Conservation (phyloP, 2,329 filamentous ascomycete genomes). For the Penicillium olsonii region DNA sequence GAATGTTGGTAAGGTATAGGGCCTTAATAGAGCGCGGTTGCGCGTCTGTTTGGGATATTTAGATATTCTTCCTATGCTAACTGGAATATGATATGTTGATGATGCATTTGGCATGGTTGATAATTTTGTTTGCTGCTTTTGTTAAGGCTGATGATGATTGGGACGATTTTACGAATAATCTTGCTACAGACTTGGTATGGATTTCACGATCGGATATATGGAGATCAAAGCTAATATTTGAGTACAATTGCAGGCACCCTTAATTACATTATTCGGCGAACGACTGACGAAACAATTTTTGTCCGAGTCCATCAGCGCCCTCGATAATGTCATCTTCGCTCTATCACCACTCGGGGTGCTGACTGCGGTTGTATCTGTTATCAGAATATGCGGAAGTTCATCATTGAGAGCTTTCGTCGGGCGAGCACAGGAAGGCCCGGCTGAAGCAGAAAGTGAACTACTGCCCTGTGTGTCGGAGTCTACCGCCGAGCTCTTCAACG, state of each 20-base stretch:
- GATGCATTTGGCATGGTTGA: conserved; percentile 6
- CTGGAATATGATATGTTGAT: too few relatives aligned
- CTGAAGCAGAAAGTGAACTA: conserved; percentile 45
- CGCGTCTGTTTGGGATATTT: neutral
- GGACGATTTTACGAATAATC: conserved; percentile 43
- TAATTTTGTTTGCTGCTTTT: conserved; percentile 20
- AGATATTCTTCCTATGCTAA: too few relatives aligned
- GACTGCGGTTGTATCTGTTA: conserved; percentile 47
- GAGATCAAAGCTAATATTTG: neutral
- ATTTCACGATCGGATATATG: too few relatives aligned
- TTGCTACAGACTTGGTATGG: conserved; percentile 42
- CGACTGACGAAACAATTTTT: conserved; percentile 52
- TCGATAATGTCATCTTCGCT: conserved; percentile 51
- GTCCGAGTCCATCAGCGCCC: conserved; percentile 43
- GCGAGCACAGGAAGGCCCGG: conserved; percentile 46
- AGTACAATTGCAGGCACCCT: conserved; percentile 30
- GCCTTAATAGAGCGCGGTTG: neutral
- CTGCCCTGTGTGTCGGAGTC: conserved; percentile 51
- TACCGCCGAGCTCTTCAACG: conserved; percentile 50
- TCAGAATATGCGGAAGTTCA: conserved; percentile 47
- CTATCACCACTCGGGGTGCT: conserved; percentile 50
- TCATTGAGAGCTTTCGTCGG: conserved; percentile 50
- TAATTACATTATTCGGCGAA: conserved; percentile 49
- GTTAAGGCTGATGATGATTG: conserved; percentile 31
- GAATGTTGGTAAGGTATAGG: neutral